Percentiles rank a stretch among this genome's conserved stretches.
phyloP scores from a whole-genome alignment of 192 early-diverging fungal genomes.

The Pecoramyces ruminantium region DNA sequence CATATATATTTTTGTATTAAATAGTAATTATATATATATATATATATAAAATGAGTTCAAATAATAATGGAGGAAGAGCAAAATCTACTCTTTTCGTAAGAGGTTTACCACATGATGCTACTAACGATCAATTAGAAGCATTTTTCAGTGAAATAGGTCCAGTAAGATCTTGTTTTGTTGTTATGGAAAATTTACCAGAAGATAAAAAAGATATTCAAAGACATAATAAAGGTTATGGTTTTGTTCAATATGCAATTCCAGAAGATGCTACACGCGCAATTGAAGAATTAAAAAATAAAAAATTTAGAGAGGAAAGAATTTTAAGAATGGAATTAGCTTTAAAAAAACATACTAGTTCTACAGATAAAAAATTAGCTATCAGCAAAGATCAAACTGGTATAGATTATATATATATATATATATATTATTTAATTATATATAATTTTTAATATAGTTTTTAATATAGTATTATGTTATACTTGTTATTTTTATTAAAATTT shows the following conservation, averaged over 20 bases:
- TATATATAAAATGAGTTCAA: not conserved
- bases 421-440: too few species aligned
- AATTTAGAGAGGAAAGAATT: conserved; percentile 46
- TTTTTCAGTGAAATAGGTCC: conserved; percentile 86
- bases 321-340: conserved; percentile 69
- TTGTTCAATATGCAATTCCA: conserved; percentile 66
- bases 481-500: too few species aligned
- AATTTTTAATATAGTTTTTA: too few species aligned
- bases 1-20: too few species aligned
- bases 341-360: conserved; percentile 14
- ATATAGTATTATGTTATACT: too few species aligned
- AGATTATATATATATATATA: too few species aligned
- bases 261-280: conserved; percentile 70
- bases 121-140: conserved; percentile 59
- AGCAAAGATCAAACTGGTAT: not conserved
- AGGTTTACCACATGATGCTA: conserved; percentile 66
- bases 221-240: conserved; percentile 78
- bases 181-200: conserved; percentile 26
- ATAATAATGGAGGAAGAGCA: not conserved
- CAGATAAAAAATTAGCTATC: not conserved
- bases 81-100: conserved; percentile 64
- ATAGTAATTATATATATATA: too few species aligned
- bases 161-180: conserved; percentile 76
- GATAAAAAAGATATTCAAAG: conserved; percentile 15
- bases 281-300: conserved; percentile 47